Base-by-base conservation (phyloP, 257 asterid species). In the Solanum sitiens region DNA sequence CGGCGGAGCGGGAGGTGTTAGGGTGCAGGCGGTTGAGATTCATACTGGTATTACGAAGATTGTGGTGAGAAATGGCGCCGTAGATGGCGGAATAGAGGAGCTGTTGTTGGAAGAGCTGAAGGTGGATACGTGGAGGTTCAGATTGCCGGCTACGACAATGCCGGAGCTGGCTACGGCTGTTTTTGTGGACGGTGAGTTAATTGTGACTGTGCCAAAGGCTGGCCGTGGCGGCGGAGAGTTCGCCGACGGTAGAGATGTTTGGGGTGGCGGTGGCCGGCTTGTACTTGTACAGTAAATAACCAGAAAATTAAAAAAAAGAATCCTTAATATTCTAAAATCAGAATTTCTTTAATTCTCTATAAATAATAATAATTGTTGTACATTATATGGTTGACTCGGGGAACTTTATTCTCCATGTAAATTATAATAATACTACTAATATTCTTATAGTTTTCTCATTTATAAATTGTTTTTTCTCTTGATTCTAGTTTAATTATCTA, bases 41-140 rank as follows among this genome's bases (percentile, higher is more conserved):
- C 94, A 92, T 75, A 96, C 96, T 0, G 97, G 97, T 12, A 93
- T 95, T 65, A 86, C 93, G 88, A 95, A 95, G 92, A 89, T 95
- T 87, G 95, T 94, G 76, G 90, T 95, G 47, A 89, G 95, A 90
- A 90, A 89, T 67, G 86, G 80, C 5, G 61, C 18, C 65, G 59
- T 30, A 20, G 53, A 23, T 37, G 83, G 18, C 20, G 73, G 76
- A 6, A 71, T 65, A 3, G 83, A 33, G 44, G 92, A 91, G 18
- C 82, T 95, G 88, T 85, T 85, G 70, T 68, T 94, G 89, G 96
- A 94, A 56, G 65, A 91, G 42, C 84, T 95, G 92, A 89, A 91
- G 71, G 45, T 95, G 3, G 95, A 95, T 89, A 87, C 92, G 56
- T 95, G 98, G 97, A 86, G 96, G 90, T 95, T 88, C 70, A 90